Evolutionary conservation across 108 stramenopile species (phyloP), one percentile per base, ranked within the genome.

Genomic region (Skeletonema costatum): DNA sequence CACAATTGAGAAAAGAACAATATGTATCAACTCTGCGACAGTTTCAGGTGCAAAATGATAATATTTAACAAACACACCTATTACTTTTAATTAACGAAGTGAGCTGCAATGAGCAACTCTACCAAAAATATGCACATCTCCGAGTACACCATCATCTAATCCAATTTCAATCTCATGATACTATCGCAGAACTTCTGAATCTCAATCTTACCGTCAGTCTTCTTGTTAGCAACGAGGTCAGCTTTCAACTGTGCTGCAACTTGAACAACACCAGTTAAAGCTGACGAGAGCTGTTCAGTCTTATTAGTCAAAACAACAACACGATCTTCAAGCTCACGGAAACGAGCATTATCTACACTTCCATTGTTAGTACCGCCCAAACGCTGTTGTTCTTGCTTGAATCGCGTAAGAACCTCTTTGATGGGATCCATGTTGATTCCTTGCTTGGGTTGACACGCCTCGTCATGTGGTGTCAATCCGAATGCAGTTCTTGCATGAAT

Each of bases 401-500:
- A 92, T 67, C 90, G 89, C 64, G 91, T 87, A 14, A 96, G 71
- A 10, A 90, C 87, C 42, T 89, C 85, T 33, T 91, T 87, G 63
- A 93, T 89, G 33, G 90, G 77, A 3, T 89, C 90, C 87, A 90
- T 89, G 63, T 89, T 89, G 32, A 77, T 60, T 17, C 87, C 73
- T 62, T 87, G 85, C 13, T 92, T 85, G 25, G 89, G 61, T 11
- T 90, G 85, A 60, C 79, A 70, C 0, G 90, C 92, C 75, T 93
- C 92, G 30, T 90, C 95, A 21, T 91, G 78, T 11, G 95, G 95
- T 32, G 95, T 96, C 62, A 88, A 83, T 41, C 95, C 95, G 70
- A 96, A 93, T 10, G 91, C 92, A 69, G 93, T 92, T 68, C 90
- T 89, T 7, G 90, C 89, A 66, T 91, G 87, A 70, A 96, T 91